phyloP scores from a whole-genome alignment of 2,329 filamentous ascomycete species.

The Pyricularia grisea region DNA sequence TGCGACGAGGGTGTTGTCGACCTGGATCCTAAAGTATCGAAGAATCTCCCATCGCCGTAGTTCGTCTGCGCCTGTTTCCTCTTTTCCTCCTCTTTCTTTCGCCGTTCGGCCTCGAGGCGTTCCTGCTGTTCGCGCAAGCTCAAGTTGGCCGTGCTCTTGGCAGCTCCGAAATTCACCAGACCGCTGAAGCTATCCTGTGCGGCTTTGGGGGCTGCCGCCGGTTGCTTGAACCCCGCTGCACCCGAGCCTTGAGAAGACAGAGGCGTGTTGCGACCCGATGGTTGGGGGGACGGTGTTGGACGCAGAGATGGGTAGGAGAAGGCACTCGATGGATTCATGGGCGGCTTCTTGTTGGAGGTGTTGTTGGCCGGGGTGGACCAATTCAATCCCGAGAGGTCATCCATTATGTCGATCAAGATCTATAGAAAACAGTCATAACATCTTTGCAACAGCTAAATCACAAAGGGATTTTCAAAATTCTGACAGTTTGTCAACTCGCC shows the following conservation, averaged over 20 bases:
- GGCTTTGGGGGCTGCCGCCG: constrained; percentile 35
- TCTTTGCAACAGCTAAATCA: not conserved
- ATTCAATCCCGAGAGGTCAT: constrained; percentile 51
- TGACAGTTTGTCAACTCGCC: not conserved
- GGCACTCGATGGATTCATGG: constrained; percentile 29
- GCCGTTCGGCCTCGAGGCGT: constrained; percentile 54
- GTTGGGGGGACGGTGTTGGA: constrained; percentile 45
- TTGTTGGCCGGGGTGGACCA: constrained; percentile 35
- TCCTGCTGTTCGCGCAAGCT: constrained; percentile 71
- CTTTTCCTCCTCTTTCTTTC: constrained; percentile 65
- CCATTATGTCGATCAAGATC: constrained; percentile 32
- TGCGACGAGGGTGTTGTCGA: not conserved
- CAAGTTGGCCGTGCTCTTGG: constrained; percentile 59
- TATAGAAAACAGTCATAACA: constrained; percentile 2
- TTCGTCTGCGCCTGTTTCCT: constrained; percentile 63
- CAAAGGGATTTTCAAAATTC: not conserved
- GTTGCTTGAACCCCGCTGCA: constrained; percentile 29
- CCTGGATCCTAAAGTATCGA: constrained; percentile 55
- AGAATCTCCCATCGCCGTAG: constrained; percentile 69
- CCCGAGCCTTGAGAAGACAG: constrained; percentile 40
- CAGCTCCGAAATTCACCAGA: constrained; percentile 54
- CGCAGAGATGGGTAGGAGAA: constrained; percentile 40
- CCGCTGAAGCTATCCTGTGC: constrained; percentile 69
- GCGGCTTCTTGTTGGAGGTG: constrained; percentile 27
- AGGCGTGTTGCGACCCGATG: constrained; percentile 47